These are phyloP conservation scores for Oenanthe javanica DNA, from an alignment of 140 eudicot genomes.

Conservation along the genomic window DNA sequence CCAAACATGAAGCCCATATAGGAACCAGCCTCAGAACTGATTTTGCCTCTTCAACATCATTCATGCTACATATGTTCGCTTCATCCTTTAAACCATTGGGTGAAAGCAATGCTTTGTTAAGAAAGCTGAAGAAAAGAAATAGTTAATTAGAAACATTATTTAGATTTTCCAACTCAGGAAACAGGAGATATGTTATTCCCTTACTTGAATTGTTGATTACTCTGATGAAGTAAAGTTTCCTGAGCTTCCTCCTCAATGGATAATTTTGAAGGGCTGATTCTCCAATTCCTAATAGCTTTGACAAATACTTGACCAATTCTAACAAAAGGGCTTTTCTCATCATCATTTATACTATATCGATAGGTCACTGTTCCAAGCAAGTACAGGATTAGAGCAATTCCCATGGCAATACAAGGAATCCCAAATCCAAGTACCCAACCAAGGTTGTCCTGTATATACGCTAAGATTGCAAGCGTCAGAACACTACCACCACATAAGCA, in stretches of 20 bases:
- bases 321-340: constrained; percentile 28
- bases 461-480: constrained; percentile 20
- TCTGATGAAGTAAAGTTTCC: constrained; percentile 11
- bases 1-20: constrained; percentile 26
- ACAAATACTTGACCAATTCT: constrained; percentile 41
- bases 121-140: constrained; percentile 3
- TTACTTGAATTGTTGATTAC: constrained; percentile 4
- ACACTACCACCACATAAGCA: constrained; percentile 33
- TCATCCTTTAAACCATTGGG: constrained; percentile 11
- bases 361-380: constrained; percentile 37
- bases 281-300: constrained; percentile 39
- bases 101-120: constrained; percentile 12
- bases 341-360: constrained; percentile 22
- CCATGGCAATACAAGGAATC: constrained; percentile 48
- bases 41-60: constrained; percentile 31
- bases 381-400: constrained; percentile 28
- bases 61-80: neutral
- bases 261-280: neutral
- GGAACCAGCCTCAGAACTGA: constrained; percentile 27
- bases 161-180: too few relatives aligned
- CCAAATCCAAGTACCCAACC: constrained; percentile 58
- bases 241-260: neutral
- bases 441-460: constrained; percentile 53
- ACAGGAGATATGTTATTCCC: neutral
- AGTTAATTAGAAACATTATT: neutral